A percentile compares a stretch with the other conserved stretches of the same genome.
Conservation (phyloP, 208 protist species). For the Leishmania aethiopica region DNA sequence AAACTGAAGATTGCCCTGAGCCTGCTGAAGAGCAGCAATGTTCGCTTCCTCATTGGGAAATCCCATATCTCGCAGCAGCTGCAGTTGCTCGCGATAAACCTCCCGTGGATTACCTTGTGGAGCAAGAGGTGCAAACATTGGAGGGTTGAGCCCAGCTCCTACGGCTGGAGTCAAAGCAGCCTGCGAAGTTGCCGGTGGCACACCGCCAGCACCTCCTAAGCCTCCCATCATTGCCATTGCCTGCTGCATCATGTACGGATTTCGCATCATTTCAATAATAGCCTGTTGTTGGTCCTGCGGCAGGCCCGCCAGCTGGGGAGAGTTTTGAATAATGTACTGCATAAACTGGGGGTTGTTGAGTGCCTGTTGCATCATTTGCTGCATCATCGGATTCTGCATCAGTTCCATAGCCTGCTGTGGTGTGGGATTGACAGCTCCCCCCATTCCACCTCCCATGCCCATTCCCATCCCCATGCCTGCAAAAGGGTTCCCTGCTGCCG, state of each 20-base stretch:
- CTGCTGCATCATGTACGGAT: constrained; percentile 45
- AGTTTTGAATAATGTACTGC: constrained; percentile 62
- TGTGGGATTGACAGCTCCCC: constrained; percentile 3
- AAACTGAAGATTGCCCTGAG: constrained; percentile 88
- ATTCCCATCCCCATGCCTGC: constrained; percentile 26
- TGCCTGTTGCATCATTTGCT: constrained; percentile 59
- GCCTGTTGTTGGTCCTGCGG: constrained; percentile 53
- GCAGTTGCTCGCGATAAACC: constrained; percentile 87
- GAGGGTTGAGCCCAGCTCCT: constrained; percentile 29
- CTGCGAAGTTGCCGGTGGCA: constrained; percentile 1
- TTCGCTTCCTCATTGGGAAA: constrained; percentile 94
- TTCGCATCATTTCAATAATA: constrained; percentile 68
- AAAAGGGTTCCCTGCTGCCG: constrained; percentile 21
- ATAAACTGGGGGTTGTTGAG: constrained; percentile 72
- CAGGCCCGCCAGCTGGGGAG: constrained; percentile 38
- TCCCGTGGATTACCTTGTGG: constrained; percentile 75
- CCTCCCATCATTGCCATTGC: constrained; percentile 40
- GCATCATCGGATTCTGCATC: constrained; percentile 72
- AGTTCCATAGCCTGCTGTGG: constrained; percentile 40
- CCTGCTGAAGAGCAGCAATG: constrained; percentile 86
- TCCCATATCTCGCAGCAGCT: constrained; percentile 91
- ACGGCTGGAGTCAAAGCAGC: not conserved
- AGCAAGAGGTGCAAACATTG: constrained; percentile 39
- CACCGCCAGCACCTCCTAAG: constrained; percentile 5
- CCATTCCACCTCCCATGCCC: constrained; percentile 23